Evolutionary conservation across 164 flowering plant genomes (phyloP).

Genomic region (Litsea cubeba): DNA sequence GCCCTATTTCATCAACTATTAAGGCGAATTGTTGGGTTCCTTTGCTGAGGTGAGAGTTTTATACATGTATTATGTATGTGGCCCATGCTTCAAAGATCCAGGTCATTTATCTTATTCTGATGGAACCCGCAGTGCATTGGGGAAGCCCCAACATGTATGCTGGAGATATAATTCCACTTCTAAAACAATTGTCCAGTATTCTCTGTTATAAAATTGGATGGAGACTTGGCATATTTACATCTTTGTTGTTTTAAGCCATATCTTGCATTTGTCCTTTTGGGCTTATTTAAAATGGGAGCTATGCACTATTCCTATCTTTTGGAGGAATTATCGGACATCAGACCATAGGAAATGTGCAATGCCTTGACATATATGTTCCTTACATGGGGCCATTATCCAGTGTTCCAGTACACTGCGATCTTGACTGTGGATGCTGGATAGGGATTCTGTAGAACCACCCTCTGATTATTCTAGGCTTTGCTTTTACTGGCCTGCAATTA

Average conservation of each 20-base stretch:
- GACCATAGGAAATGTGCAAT: not conserved
- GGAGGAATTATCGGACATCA: not conserved
- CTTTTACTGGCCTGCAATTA: not conserved
- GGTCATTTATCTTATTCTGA: not conserved
- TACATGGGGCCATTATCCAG: not conserved
- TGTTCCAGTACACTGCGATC: not conserved
- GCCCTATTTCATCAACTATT: too few species aligned
- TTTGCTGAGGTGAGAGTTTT: not conserved
- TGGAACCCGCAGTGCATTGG: not conserved
- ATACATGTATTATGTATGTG: not conserved
- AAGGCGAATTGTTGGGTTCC: not conserved
- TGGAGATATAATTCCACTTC: not conserved
- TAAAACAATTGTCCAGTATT: too few species aligned
- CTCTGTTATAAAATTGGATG: not conserved
- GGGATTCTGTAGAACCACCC: not conserved
- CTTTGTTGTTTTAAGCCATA: too few species aligned
- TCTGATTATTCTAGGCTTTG: not conserved
- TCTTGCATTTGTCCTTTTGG: too few species aligned
- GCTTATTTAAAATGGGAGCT: not conserved
- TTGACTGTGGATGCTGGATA: not conserved
- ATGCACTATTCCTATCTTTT: not conserved
- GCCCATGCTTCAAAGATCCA: not conserved
- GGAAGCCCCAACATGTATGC: not conserved
- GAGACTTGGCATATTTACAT: not conserved
- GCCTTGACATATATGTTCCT: not conserved